Evolutionary conservation across 2,329 filamentous ascomycete genomes (phyloP), one percentile per base, ranked within the genome.

Genomic region (Calonectria pteridis): DNA sequence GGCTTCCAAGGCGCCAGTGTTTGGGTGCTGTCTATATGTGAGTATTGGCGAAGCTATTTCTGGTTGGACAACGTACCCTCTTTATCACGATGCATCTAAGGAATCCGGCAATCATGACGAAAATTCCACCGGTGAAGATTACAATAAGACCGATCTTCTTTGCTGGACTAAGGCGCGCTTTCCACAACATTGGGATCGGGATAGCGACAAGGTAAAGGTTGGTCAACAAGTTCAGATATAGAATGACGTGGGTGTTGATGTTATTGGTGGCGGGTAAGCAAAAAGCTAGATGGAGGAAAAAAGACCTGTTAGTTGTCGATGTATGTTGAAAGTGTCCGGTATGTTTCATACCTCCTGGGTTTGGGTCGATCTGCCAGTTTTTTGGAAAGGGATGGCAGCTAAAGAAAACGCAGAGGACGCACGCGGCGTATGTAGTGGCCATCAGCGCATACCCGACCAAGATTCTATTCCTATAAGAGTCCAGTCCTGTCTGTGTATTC

Each of bases 371-470:
- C 23, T 59, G 55, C 55, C 55, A 59, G 33, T 59, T 59, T 26
- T 59, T 59, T 7, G 55, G n/a, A 40, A 59, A 59, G n/a, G 55
- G 55, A 20, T 59, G 55, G 33, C 55, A 59, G 20, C 55, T 59
- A 13, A 59, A 59, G 55, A 59, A 59, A 40, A 59, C 55, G 6
- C 29, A 37, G 4, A 59, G n/a, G 11, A 59, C 55, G 55, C 55
- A 59, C 11, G 55, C 55, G n/a, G 55, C 55, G 33, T 59, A 59
- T 40, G 55, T 59, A 6, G n/a, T n/a, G 33, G n/a, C 55, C 55
- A 59, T 59, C 6, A 59, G 11, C 14, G 7, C 33, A 18, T 59
- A 59, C 16, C 55, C 55, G 55, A 14, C 55, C n/a, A 40, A 28
- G n/a, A 59, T 59, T 59, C 55, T 59, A 20, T 37, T 59, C 33